Evolutionary conservation across 2,329 filamentous ascomycete species (phyloP), one percentile per base, ranked within the genome.

Genomic region (Xylariaceae sp.): DNA sequence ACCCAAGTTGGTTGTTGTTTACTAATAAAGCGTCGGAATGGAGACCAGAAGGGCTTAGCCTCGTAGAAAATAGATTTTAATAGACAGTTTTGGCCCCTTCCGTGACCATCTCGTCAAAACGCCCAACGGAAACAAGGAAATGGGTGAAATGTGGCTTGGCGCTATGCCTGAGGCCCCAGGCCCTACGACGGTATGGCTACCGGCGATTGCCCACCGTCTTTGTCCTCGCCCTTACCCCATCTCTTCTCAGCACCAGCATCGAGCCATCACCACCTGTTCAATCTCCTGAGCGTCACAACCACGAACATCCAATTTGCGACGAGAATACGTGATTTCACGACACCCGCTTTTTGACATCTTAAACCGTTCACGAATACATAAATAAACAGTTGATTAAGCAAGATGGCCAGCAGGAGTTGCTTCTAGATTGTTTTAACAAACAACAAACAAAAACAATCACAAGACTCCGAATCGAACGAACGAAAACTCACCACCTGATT

Each of bases 391-490:
- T 39, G 30, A 57, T 47, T 58, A 60, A 15, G 13, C 5, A 61
- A 55, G 55, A 64, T 64, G 63, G 61, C 51, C 45, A 52, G 3
- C 53, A 37, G 47, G 56, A 56, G 35, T 45, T 2, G 54, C 35
- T 35, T 52, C 55, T 59, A 63, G 50, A 58, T 52, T 53, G 51
- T 56, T 56, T 55, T 42, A 15, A 58, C 51, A 55, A 34, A 10
- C 51, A 60, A 59, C 58, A 64, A 63, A 58, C 53, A 34, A 61
- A 65, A 60, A 58, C 68, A 71, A 69, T 62, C 58, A 61, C 52
- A 60, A 62, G 61, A 17, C 53, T 23, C 6, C 23, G 3, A 58
- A 68, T 66, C 4, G 1, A 50, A 64, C 53, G 55, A 64, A 64
- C 53, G 59, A 54, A 42, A 42, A 42, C 3, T 7, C 37, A 42